Evolutionary conservation across 2,329 filamentous ascomycete species (phyloP).

Genomic region (Penicillium brevicompactum): DNA sequence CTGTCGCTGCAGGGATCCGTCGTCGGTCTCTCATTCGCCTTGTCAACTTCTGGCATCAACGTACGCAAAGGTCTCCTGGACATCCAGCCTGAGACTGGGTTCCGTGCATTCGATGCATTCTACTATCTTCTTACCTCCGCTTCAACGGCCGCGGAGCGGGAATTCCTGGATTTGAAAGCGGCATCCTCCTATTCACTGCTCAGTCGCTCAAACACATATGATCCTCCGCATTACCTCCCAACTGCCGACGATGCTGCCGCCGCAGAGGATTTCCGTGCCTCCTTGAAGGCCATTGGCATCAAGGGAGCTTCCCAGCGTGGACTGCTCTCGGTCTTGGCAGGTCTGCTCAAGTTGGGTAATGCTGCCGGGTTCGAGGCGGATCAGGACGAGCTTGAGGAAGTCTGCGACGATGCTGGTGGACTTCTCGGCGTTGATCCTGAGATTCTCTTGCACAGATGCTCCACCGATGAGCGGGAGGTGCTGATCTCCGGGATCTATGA

Average conservation of each 20-base stretch:
- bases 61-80: slow-evolving; percentile 77
- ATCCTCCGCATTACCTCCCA: slow-evolving; percentile 82
- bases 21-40: slow-evolving; percentile 70
- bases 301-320: slow-evolving; percentile 81
- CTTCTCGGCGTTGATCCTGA: slow-evolving; percentile 87
- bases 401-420: slow-evolving; percentile 86
- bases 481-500: slow-evolving; percentile 89
- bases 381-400: slow-evolving; percentile 77
- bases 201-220: slow-evolving; percentile 80
- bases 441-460: slow-evolving; percentile 74
- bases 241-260: slow-evolving; percentile 90
- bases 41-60: slow-evolving; percentile 88
- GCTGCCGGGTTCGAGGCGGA: slow-evolving; percentile 83
- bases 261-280: slow-evolving; percentile 87
- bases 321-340: slow-evolving; percentile 82
- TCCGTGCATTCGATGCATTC: slow-evolving; percentile 94
- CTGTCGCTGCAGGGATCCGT: slow-evolving; percentile 80
- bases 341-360: slow-evolving; percentile 87
- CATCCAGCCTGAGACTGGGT: slow-evolving; percentile 76
- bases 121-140: slow-evolving; percentile 95
- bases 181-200: slow-evolving; percentile 78
- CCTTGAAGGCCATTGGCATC: slow-evolving; percentile 89
- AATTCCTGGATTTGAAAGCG: slow-evolving; percentile 79
- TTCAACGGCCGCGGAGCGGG: slow-evolving; percentile 83
- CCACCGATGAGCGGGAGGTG: slow-evolving; percentile 79